These are phyloP conservation scores for Euphorbia tirucalli DNA, from an alignment of 345 rosid species.

Conservation along the genomic window DNA sequence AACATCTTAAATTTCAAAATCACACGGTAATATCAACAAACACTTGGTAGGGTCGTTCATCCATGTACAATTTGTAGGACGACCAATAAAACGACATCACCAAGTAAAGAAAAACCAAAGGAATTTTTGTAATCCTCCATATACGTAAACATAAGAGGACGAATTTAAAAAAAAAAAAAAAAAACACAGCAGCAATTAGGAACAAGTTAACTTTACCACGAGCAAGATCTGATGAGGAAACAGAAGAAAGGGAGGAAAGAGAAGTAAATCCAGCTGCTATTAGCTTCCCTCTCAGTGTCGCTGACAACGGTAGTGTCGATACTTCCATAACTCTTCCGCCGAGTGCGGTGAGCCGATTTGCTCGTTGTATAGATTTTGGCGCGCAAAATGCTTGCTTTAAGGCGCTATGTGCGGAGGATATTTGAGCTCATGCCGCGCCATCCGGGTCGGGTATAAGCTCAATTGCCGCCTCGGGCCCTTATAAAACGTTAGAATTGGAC, in stretches of 20 bases:
- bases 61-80: neutral
- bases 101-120: neutral
- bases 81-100: neutral
- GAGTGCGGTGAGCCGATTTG: neutral
- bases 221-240: conserved; percentile 53
- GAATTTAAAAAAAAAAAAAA: neutral
- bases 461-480: too few species aligned
- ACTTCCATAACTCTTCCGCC: conserved; percentile 48
- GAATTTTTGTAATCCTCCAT: too few species aligned
- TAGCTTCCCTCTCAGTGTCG: conserved; percentile 64
- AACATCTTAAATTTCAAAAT: neutral
- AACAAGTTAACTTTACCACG: conserved; percentile 38
- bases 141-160: neutral
- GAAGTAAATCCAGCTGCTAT: conserved; percentile 63
- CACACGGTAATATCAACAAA: conserved; percentile 25
- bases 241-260: conserved; percentile 51
- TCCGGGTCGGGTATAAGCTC: too few species aligned
- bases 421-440: too few species aligned
- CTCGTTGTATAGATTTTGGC: neutral
- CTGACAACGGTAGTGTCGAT: conserved; percentile 58
- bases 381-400: neutral
- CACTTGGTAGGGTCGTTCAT: conserved; percentile 21
- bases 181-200: neutral
- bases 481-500: too few species aligned
- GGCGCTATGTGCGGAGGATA: too few species aligned